Base-by-base conservation (phyloP, 176 grass and related monocot species). In the Metroxylon sagu region DNA sequence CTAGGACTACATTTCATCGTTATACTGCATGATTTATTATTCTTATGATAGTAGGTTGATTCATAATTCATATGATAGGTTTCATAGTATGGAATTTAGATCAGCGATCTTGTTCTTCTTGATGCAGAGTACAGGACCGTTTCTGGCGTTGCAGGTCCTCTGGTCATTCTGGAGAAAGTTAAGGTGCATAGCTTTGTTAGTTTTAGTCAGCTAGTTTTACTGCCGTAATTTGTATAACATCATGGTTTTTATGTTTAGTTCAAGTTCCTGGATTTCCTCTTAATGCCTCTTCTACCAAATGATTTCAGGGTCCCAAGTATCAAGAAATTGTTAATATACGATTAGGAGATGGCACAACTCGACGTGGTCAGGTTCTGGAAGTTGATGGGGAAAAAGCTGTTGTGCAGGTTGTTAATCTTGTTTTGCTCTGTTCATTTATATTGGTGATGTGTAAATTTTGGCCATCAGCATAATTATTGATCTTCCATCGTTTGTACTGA, bases 251-350 rank as follows among this genome's bases (percentile, higher is more conserved):
- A 2, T 10, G 12, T 43, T 43, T 12, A 14, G 2, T 43, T 43
- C 35, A 43, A 43, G 35, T 0, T 43, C 5, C 7, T 39, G 31
- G 31, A 39, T 39, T 39, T 39, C 31, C 31, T 10, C 31, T 8
- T 39, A 8, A 39, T 6, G 7, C 31, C 1, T 43, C 10, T 43
- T 43, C 35, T 10, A 43, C 10, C 35, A 43, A 1, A 12, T 14
- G 35, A 43, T 43, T 43, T 61, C 66, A 98, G 94, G 94, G 94
- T 26, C 94, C 94, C 14, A 98, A 92, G 60, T 98, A 79, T 62
- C 94, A 98, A 71, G 94, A 98, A 73, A 98, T 98, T 89, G 94
- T 98, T 50, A 98, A 98, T 76, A 98, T 98, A 26, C 79, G 84
- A 26, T 68, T 98, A 48, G 94, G 94, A 81, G 94, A 98, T 85